Evolutionary conservation across 768 basidiomycete species (phyloP).

Genomic region (Phanerochaete sordida): DNA sequence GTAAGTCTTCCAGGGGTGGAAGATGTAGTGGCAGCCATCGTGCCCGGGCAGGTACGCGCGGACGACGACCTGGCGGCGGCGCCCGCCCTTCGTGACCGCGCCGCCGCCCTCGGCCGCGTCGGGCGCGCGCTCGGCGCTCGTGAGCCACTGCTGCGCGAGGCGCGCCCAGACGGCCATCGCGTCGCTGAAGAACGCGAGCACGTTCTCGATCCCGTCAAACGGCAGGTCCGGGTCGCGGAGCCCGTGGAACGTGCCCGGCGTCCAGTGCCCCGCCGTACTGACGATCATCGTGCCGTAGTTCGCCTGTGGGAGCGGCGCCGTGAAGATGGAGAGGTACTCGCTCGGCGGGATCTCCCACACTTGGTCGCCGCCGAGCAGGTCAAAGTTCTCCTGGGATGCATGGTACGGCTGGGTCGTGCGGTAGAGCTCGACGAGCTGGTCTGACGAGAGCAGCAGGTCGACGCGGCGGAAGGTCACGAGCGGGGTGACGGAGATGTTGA

Average conservation of each 20-base stretch:
- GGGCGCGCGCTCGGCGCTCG: conserved; percentile 26
- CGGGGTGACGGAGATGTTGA: conserved; percentile 55
- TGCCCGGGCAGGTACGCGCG: conserved; percentile 64
- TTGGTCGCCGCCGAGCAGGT: conserved; percentile 53
- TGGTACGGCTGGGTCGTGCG: conserved; percentile 18
- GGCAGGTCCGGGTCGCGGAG: conserved; percentile 32
- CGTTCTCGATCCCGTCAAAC: conserved; percentile 47
- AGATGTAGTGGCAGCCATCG: conserved; percentile 54
- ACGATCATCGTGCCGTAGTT: conserved; percentile 62
- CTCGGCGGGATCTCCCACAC: conserved; percentile 51
- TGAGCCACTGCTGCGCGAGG: conserved; percentile 44
- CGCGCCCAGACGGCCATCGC: conserved; percentile 55
- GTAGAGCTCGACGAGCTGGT: conserved; percentile 48
- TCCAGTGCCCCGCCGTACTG: conserved; percentile 71
- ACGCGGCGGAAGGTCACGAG: conserved; percentile 64
- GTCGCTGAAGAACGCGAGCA: conserved; percentile 56
- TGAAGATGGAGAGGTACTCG: conserved; percentile 51
- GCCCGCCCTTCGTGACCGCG: conserved; percentile 19
- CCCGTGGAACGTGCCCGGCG: conserved; percentile 44
- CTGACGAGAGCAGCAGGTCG: conserved; percentile 50
- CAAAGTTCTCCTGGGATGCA: conserved; percentile 23
- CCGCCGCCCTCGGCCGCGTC: background rate
- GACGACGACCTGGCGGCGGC: conserved; percentile 43
- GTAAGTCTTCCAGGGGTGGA: conserved; percentile 44
- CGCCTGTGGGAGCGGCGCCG: conserved; percentile 40